Base-by-base conservation (phyloP, 495 filamentous ascomycete genomes). In the Aspergillus conjunctus region DNA sequence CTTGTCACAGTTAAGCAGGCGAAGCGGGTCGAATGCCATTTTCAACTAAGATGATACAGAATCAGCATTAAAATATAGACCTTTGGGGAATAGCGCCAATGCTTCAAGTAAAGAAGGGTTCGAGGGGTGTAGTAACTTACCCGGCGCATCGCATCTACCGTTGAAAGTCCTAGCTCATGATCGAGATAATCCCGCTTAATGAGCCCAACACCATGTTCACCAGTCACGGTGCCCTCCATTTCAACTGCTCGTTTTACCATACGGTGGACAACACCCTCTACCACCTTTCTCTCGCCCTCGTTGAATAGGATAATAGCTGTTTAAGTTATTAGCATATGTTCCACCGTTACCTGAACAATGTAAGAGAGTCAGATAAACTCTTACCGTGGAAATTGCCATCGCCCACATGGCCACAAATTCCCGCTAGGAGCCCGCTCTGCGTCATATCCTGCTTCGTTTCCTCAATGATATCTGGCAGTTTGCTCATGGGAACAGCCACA, bases 1-100 rank as follows among this genome's bases (percentile, higher is more conserved):
- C 66, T 89, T 89, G 71, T 89, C 86, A 60, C 83, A 87, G 67
- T 89, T 89, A 33, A 88, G 79, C 56, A 88, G 60, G 66, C 86
- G 84, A 22, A 84, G 75, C 8, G 86, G 86, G 66, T 89, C 86
- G 61, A 85, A 83, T 7, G 86, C 85, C 63, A 83, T 71, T 77
- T 89, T 89, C 46, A 88, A 68, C 84, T 87, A 61, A 45, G 31
- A 57, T 52, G n/a, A 51, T 49, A 26, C 0, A 9, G 58, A 31
- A 37, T 46, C 15, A 53, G 61, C 70, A 59, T 66, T 53, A 39
- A 54, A 9, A 45, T 30, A 10, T 39, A 43, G 15, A 41, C 15
- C 15, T n/a, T 41, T n/a, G 15, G 37, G 37, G 15, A 37, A 37
- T 8, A 8, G 22, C n/a, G 6, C 52, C 18, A 22, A 37, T 39